Base-by-base conservation (phyloP, 1,284 basidiomycete species). In the Golubevia sp. region DNA sequence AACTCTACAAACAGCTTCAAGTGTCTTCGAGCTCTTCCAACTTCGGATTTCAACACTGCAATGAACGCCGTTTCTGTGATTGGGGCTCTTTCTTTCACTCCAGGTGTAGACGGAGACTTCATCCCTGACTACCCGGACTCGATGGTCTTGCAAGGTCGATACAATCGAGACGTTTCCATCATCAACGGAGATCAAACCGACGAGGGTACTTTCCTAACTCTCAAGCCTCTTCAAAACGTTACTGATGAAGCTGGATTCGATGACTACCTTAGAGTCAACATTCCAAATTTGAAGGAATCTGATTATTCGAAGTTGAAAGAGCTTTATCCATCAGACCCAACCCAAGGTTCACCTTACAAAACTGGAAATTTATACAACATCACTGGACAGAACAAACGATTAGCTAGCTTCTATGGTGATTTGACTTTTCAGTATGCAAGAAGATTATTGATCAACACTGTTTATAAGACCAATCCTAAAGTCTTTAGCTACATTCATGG, bases 191-290 rank as follows among this genome's bases (percentile, higher is more conserved):
- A 57, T 49, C 24, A 57, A 24, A 30, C 30, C 23, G 56, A 57
- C n/a, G 56, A 57, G n/a, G 56, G 56, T 8, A 57, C 56, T n/a
- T 13, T 57, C 23, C 27, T 55, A n/a, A 24, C 53, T 25, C 53
- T 55, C 44, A 18, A n/a, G 4, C n/a, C n/a, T 21, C 20, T 30
- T 23, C 44, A n/a, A 20, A 55, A 55, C 53, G 25, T 44, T 20
- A 24, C 23, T 20, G 44, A 30, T 2, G 27, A 30, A 34, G n/a
- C n/a, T n/a, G 27, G 25, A 18, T 55, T 34, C 23, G 53, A 55
- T 8, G 53, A 55, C 53, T 55, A 13, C 18, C 18, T 44, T 13
- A 44, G 38, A 18, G 38, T 18, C 18, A 13, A 8, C 18, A 18
- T 44, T 44, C 38, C 38, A 13, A 18, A 44, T 44, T 44, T 44